Evolutionary conservation across 2,329 filamentous ascomycete species (phyloP).

Genomic region (Pyricularia sp.): DNA sequence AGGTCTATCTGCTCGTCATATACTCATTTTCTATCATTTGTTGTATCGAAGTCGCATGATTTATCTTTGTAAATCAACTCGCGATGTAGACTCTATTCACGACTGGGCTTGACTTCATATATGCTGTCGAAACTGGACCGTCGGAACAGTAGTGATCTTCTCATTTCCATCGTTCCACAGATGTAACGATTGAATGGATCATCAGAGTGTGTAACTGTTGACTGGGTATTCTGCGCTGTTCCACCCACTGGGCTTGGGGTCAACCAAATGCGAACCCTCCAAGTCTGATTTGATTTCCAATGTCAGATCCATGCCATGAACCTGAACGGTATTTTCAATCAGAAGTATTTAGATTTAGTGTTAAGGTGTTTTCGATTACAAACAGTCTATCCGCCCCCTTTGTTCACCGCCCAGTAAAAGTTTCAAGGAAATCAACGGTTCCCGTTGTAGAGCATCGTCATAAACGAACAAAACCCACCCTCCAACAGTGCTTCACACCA

Average conservation of each 20-base stretch:
- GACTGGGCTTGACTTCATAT: neutral
- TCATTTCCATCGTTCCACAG: neutral
- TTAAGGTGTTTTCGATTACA: neutral
- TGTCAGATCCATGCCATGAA: neutral
- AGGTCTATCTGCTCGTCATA: too few relatives aligned
- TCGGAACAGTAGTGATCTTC: neutral
- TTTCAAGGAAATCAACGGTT: neutral
- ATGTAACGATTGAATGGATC: neutral
- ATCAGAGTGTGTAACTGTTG: neutral
- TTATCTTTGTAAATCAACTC: too few relatives aligned
- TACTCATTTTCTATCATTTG: too few relatives aligned
- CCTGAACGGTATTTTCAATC: neutral
- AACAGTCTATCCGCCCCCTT: neutral
- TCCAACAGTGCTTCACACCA: neutral
- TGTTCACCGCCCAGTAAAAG: neutral
- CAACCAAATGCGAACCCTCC: neutral
- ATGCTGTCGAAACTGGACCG: neutral
- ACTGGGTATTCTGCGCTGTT: neutral
- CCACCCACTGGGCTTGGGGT: too few relatives aligned
- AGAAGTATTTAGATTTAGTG: neutral
- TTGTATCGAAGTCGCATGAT: too few relatives aligned
- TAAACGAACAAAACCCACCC: neutral
- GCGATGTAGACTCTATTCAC: too few relatives aligned
- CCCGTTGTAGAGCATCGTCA: neutral
- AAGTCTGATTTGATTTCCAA: neutral